phyloP scores from a whole-genome alignment of 1,139 yeast genomes.

The Casaregolazyma lundiana region DNA sequence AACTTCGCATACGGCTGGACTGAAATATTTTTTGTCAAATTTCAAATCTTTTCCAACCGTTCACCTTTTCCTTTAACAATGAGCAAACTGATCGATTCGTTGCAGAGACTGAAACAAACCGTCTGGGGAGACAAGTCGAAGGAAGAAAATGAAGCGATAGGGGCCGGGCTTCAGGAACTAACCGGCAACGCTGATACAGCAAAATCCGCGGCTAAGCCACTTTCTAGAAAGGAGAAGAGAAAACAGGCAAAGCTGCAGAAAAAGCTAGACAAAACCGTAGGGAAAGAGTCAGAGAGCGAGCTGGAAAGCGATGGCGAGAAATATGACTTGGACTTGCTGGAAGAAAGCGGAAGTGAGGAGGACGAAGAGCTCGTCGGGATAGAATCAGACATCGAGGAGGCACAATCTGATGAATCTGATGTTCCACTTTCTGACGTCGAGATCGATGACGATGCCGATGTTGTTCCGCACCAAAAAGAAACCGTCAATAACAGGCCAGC shows the following conservation, averaged over 20 bases:
- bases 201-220: not conserved
- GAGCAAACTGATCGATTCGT: conserved; percentile 7
- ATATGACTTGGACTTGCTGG: conserved; percentile 25
- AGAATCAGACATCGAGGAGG: no score
- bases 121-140: conserved; percentile 9
- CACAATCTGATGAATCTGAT: conserved; percentile 50
- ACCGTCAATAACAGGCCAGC: conserved; percentile 49
- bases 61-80: not conserved
- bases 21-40: not conserved
- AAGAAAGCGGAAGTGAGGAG: conserved; percentile 24
- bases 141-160: not conserved
- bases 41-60: not conserved
- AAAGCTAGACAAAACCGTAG: no score
- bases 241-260: conserved; percentile 16
- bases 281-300: conserved; percentile 23
- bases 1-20: not conserved
- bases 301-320: conserved; percentile 25
- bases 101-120: conserved; percentile 6
- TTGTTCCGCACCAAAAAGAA: conserved; percentile 83
- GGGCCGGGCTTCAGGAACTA: not conserved
- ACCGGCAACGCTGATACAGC: not conserved
- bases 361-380: no score
- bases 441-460: conserved; percentile 79
- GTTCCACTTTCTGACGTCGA: conserved; percentile 61
- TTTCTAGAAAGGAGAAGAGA: conserved; percentile 13